Evolutionary conservation across 2,329 filamentous ascomycete genomes (phyloP).

Genomic region (Aureobasidium sp.): DNA sequence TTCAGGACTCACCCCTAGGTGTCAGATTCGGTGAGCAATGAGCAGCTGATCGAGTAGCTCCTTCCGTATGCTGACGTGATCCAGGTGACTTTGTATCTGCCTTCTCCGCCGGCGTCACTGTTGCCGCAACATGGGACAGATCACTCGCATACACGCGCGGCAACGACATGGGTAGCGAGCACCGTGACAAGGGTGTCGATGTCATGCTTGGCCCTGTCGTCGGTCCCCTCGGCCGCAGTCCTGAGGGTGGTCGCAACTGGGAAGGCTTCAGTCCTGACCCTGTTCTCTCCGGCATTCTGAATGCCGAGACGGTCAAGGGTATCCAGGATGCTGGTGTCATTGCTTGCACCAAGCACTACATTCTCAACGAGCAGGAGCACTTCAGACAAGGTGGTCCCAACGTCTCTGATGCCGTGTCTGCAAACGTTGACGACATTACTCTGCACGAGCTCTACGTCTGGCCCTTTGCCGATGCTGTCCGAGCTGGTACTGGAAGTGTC

Average conservation of each 20-base stretch:
- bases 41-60: not conserved
- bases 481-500: slow-evolving; percentile 43
- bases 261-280: slow-evolving; percentile 68
- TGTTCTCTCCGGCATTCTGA: slow-evolving; percentile 63
- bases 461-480: slow-evolving; percentile 47
- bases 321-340: slow-evolving; percentile 78
- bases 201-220: slow-evolving; percentile 71
- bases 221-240: slow-evolving; percentile 62
- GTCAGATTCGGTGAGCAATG: slow-evolving; percentile 54
- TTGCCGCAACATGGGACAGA: slow-evolving; percentile 77
- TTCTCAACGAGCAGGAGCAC: slow-evolving; percentile 68
- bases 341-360: slow-evolving; percentile 73
- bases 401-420: slow-evolving; percentile 54
- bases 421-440: slow-evolving; percentile 57
- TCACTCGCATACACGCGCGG: slow-evolving; percentile 62
- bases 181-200: slow-evolving; percentile 67
- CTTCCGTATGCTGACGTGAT: not conserved
- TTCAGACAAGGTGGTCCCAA: slow-evolving; percentile 51
- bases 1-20: slow-evolving; percentile 81
- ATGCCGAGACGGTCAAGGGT: slow-evolving; percentile 66
- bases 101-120: slow-evolving; percentile 70
- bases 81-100: slow-evolving; percentile 70
- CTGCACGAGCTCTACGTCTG: slow-evolving; percentile 59
- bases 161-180: slow-evolving; percentile 67
- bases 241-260: slow-evolving; percentile 66